Percentiles rank a stretch among this genome's conserved stretches.
phyloP scores from a whole-genome alignment of 352 stramenopile genomes.

The Phytophthora ramorum region DNA sequence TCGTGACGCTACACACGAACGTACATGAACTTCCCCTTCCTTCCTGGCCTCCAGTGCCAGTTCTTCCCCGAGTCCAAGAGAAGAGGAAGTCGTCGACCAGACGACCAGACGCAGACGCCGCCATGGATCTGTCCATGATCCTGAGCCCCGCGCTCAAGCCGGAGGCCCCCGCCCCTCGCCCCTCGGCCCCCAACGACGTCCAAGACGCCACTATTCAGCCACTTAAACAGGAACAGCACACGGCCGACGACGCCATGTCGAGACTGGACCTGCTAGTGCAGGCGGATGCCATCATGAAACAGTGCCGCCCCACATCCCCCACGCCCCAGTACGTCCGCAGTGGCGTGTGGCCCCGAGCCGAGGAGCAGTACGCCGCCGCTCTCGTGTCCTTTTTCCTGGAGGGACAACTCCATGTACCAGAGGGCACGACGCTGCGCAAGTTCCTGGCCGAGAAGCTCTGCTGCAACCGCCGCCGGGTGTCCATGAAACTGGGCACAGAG shows the following conservation, averaged over 20 bases:
- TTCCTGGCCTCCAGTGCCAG: slow-evolving; percentile 42
- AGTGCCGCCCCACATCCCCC: slow-evolving; percentile 14
- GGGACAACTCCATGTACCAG: slow-evolving; percentile 52
- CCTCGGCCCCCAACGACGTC: too few relatives aligned
- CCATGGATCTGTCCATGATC: slow-evolving; percentile 64
- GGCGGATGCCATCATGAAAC: slow-evolving; percentile 73
- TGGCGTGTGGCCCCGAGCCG: slow-evolving; percentile 66
- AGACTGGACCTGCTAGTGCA: slow-evolving; percentile 74
- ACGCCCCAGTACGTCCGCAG: slow-evolving; percentile 47
- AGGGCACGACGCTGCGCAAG: slow-evolving; percentile 72
- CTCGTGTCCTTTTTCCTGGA: slow-evolving; percentile 75
- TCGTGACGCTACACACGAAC: slow-evolving; percentile 57
- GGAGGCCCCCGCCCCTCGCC: slow-evolving; percentile 18
- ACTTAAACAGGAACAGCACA: slow-evolving; percentile 19
- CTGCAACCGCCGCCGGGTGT: slow-evolving; percentile 73
- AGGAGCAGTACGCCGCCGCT: slow-evolving; percentile 70
- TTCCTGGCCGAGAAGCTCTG: slow-evolving; percentile 71
- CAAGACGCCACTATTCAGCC: slow-evolving; percentile 10
- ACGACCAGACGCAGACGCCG: slow-evolving; percentile 5
- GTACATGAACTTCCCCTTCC: slow-evolving; percentile 24
- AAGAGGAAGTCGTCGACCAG: background rate
- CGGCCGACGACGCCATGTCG: slow-evolving; percentile 38
- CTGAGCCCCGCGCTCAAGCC: slow-evolving; percentile 50
- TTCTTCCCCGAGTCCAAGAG: slow-evolving; percentile 33
- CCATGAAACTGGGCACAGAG: slow-evolving; percentile 77